phyloP scores from a whole-genome alignment of 139 green algal species.

The Volvox reticuliferus region DNA sequence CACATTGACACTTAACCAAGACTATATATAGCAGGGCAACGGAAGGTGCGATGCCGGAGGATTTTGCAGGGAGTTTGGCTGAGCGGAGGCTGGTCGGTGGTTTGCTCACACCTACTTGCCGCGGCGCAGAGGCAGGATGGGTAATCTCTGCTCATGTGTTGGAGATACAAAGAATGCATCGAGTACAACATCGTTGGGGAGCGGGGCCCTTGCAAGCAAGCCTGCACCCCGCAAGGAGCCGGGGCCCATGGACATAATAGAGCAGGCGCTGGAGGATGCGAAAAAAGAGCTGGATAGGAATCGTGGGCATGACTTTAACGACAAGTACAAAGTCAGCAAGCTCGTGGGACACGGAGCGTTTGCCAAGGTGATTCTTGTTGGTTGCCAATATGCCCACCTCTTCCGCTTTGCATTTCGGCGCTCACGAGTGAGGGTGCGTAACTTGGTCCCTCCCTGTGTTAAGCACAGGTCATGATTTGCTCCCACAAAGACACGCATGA shows the following conservation, averaged over 20 bases:
- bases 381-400: not conserved
- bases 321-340: conserved; percentile 57
- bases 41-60: not conserved
- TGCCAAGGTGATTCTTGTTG: conserved; percentile 53
- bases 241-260: conserved; percentile 51
- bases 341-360: conserved; percentile 70
- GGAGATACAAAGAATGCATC: not conserved
- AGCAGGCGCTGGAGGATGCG: conserved; percentile 52
- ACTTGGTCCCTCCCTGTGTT: not conserved
- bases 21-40: not conserved
- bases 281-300: conserved; percentile 59
- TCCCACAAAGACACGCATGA: conserved; percentile 58
- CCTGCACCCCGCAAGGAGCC: conserved; percentile 27
- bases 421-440: not conserved
- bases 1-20: not conserved
- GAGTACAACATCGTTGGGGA: not conserved
- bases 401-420: not conserved
- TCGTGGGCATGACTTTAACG: conserved; percentile 37
- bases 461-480: conserved; percentile 52
- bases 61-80: not conserved
- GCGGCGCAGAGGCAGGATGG: conserved; percentile 17
- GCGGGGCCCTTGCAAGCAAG: conserved; percentile 4
- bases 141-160: conserved; percentile 32
- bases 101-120: not conserved
- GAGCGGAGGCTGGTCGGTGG: conserved; percentile 8